Evolutionary conservation across 306 rosid genomes (phyloP), one percentile per base, ranked within the genome.

Genomic region (Betula pendula): DNA sequence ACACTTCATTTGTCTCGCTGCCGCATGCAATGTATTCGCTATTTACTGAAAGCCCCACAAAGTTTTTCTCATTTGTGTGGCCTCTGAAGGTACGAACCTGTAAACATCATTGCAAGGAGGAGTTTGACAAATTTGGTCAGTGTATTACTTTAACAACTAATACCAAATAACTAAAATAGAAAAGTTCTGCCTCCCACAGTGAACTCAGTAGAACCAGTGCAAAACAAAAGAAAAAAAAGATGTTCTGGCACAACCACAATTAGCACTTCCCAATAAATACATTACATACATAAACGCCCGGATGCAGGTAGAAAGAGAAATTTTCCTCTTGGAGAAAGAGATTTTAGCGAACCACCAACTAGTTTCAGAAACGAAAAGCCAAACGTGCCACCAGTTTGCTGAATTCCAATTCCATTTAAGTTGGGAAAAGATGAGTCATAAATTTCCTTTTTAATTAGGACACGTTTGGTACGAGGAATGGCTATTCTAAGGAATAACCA

Each of bases 1-100:
- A 96, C 63, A 96, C 97, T 86, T 92, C 99, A 55, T 96, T 96
- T 29, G 99, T 86, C 85, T 96, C 98, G 59, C 99, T 96, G 81
- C 99, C 99, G 35, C 99, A 96, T 16, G 98, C 94, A 81, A 96
- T 86, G 89, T 89, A 96, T 62, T 90, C 96, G 6, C 86, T 91
- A 75, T 88, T 96, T 29, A 96, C 99, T 5, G 99, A 80, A 42
- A 96, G 92, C 55, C 99, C 99, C 35, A 96, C 99, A 51, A 96
- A 96, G 84, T 96, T 96, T 85, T 96, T 96, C 95, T 92, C 99
- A 69, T 92, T 96, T 62, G 96, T 81, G 25, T 96, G 99, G 17
- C 99, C 97, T 89, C 73, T 87, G 72, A 92, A 96, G 22, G 98
- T 91, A 2, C 98, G 96, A 77, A 91, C 90, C 99, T 96, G 82